These are phyloP conservation scores for Pneumocystis canis DNA, from an alignment of 1,139 yeast genomes.

Conservation along the genomic window DNA sequence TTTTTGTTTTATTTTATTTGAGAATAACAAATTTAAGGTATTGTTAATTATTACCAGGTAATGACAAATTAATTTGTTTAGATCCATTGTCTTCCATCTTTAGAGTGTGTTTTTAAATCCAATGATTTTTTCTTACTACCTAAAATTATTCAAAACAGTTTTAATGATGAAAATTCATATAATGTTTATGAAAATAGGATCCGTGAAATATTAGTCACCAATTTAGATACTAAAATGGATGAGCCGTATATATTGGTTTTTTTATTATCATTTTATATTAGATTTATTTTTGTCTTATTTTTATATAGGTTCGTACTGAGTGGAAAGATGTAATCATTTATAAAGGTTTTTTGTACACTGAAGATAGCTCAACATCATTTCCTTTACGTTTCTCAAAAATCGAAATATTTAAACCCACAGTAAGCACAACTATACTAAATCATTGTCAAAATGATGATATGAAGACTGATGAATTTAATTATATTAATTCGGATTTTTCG, in stretches of 20 bases:
- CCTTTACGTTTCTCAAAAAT: background rate
- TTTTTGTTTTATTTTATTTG: background rate
- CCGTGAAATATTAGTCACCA: slow-evolving; percentile 52
- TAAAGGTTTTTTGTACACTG: slow-evolving; percentile 27
- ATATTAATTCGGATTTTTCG: background rate
- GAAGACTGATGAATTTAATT: background rate
- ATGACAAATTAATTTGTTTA: slow-evolving; percentile 4
- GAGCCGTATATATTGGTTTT: slow-evolving; percentile 45
- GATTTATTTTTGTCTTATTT: background rate
- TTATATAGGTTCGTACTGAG: slow-evolving; percentile 40
- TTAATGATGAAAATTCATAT: background rate
- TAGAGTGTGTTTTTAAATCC: slow-evolving; percentile 3
- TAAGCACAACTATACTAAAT: background rate
- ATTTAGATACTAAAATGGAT: slow-evolving; percentile 43
- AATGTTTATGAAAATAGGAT: slow-evolving; percentile 22
- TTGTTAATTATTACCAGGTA: background rate
- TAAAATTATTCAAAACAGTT: background rate
- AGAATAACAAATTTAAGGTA: background rate
- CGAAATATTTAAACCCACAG: background rate
- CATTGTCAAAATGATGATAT: slow-evolving; percentile 1
- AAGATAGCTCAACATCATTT: slow-evolving; percentile 2
- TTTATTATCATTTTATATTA: background rate
- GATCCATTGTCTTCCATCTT: slow-evolving; percentile 11
- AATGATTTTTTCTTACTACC: slow-evolving; percentile 3
- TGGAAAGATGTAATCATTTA: slow-evolving; percentile 69